A percentile compares a stretch with the other conserved stretches of the same genome.
Evolutionary conservation across 495 filamentous ascomycete genomes (phyloP).

Genomic region (Jackrogersella multiformis): DNA sequence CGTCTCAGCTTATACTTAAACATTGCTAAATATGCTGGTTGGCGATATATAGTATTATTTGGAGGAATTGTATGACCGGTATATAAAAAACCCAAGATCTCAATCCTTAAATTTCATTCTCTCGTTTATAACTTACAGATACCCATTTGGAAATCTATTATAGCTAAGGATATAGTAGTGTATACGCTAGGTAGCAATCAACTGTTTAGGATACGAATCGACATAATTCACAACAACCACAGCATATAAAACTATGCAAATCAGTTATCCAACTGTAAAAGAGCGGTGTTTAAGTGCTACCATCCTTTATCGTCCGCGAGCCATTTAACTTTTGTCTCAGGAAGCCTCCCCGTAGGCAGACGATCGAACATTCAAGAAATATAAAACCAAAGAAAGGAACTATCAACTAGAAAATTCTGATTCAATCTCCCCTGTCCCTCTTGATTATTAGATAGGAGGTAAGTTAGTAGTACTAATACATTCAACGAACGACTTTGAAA

Average conservation of each 20-base stretch:
- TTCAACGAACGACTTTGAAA: slow-evolving; percentile 3
- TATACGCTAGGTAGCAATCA: neutral
- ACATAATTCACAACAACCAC: neutral
- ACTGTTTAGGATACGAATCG: slow-evolving; percentile 1
- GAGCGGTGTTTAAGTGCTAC: neutral
- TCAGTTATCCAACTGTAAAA: neutral
- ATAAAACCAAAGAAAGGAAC: neutral
- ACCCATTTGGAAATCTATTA: slow-evolving; percentile 20
- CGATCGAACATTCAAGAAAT: neutral
- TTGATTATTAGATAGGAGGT: neutral
- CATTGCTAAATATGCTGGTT: neutral
- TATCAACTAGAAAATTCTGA: neutral
- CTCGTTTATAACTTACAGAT: slow-evolving; percentile 29
- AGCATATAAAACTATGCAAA: neutral
- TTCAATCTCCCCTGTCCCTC: slow-evolving; percentile 5
- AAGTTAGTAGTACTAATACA: slow-evolving; percentile 7
- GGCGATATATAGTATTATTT: neutral
- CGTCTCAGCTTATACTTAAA: neutral
- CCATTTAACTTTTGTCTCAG: neutral
- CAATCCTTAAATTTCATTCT: slow-evolving; percentile 7
- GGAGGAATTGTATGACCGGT: neutral
- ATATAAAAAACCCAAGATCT: neutral
- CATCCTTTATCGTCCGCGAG: neutral
- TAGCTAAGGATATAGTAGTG: neutral
- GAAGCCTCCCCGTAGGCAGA: neutral